phyloP scores from a whole-genome alignment of 352 stramenopile species.

The Globisporangium paroecandrum region DNA sequence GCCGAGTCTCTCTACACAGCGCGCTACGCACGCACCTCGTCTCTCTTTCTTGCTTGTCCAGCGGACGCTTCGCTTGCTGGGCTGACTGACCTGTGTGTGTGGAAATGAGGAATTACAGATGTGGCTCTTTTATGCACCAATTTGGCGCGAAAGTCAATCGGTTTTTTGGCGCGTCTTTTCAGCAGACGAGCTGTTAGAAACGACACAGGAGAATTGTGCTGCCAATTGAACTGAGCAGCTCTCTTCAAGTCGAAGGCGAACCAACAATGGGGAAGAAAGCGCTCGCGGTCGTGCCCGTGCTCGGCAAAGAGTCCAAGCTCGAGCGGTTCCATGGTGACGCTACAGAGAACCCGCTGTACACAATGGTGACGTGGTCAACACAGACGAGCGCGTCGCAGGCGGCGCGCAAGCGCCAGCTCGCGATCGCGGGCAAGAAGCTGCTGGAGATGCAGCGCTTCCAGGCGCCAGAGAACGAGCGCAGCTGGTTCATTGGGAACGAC shows the following conservation, averaged over 20 bases:
- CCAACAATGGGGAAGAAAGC: constrained; percentile 40
- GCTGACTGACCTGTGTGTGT: background rate
- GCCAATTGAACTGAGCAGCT: background rate
- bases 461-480: constrained; percentile 40
- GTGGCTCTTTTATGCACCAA: background rate
- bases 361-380: constrained; percentile 48
- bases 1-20: background rate
- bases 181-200: background rate
- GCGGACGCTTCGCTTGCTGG: background rate
- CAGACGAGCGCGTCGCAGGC: constrained; percentile 1
- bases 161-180: constrained; percentile 15
- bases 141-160: constrained; percentile 14
- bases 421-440: constrained; percentile 35
- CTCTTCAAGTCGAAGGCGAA: background rate
- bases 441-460: constrained; percentile 67
- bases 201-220: background rate
- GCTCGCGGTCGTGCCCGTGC: constrained; percentile 46
- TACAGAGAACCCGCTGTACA: constrained; percentile 43
- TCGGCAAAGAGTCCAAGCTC: constrained; percentile 35
- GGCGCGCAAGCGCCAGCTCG: constrained; percentile 50
- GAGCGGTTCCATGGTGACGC: constrained; percentile 70
- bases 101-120: constrained; percentile 10
- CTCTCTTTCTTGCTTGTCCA: background rate
- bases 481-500: constrained; percentile 76
- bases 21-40: background rate